A percentile compares a stretch with the other conserved stretches of the same genome.
These are phyloP conservation scores for Auricularia cornea DNA, from an alignment of 768 basidiomycete genomes.

Conservation along the genomic window DNA sequence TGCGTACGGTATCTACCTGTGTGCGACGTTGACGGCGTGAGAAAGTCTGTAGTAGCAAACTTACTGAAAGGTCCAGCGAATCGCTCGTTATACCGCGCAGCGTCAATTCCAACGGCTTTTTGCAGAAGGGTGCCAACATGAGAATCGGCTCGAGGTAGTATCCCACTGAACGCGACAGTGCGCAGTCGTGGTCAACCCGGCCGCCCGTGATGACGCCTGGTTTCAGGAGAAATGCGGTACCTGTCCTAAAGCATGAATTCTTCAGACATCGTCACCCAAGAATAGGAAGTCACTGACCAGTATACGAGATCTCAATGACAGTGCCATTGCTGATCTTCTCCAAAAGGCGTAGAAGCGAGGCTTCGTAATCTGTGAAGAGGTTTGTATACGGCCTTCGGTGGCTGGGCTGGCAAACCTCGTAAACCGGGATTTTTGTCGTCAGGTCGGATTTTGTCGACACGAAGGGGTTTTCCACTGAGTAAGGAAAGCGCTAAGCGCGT, in stretches of 20 bases:
- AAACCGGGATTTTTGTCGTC: too few species aligned
- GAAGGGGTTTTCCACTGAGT: too few species aligned
- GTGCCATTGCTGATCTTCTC: conserved; percentile 56
- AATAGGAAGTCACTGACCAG: conserved; percentile 51
- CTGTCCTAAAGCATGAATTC: conserved; percentile 28
- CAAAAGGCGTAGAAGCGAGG: too few species aligned
- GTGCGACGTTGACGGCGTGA: conserved; percentile 81
- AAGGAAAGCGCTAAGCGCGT: too few species aligned
- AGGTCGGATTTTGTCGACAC: too few species aligned
- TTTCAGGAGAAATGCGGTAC: conserved; percentile 85
- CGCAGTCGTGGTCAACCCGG: conserved; percentile 73
- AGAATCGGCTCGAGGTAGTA: conserved; percentile 90
- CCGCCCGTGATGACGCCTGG: conserved; percentile 91
- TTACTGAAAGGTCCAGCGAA: conserved; percentile 82
- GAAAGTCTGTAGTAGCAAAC: conserved; percentile 80
- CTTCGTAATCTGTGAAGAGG: too few species aligned
- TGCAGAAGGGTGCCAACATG: conserved; percentile 88
- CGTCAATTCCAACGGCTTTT: conserved; percentile 73
- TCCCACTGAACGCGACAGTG: conserved; percentile 79
- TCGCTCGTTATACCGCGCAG: conserved; percentile 89
- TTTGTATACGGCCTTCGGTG: too few species aligned
- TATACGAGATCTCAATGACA: conserved; percentile 90
- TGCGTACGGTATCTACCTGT: conserved; percentile 30
- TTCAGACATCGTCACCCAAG: background rate
- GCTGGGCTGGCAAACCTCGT: too few species aligned